These are phyloP conservation scores for Dillenia suffruticosa DNA, from an alignment of 164 flowering plant species.

Conservation along the genomic window DNA sequence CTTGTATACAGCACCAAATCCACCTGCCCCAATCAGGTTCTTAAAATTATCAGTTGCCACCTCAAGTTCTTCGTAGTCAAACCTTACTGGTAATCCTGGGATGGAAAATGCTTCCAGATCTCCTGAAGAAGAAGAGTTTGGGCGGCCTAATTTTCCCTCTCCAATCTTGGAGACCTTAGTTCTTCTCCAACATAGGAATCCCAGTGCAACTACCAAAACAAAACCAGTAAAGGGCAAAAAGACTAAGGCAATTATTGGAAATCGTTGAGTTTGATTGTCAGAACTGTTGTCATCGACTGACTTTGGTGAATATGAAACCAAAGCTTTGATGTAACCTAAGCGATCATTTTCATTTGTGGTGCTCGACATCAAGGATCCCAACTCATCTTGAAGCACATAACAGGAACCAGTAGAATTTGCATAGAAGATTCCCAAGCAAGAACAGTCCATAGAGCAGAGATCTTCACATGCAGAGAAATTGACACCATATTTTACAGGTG, in stretches of 20 bases:
- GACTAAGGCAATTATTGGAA: slow-evolving; percentile 54
- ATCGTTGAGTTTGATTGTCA: slow-evolving; percentile 3
- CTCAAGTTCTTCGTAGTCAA: slow-evolving; percentile 55
- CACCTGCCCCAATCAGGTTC: slow-evolving; percentile 69
- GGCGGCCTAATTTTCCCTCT: slow-evolving; percentile 21
- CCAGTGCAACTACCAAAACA: slow-evolving; percentile 26
- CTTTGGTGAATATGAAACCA: slow-evolving; percentile 7
- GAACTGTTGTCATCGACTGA: background rate
- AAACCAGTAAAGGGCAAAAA: slow-evolving; percentile 56
- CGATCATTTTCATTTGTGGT: slow-evolving; percentile 15
- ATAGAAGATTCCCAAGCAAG: slow-evolving; percentile 73
- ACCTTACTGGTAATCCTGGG: slow-evolving; percentile 79
- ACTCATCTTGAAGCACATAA: slow-evolving; percentile 32
- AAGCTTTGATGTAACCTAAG: slow-evolving; percentile 49
- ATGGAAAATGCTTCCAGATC: slow-evolving; percentile 53
- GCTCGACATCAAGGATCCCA: slow-evolving; percentile 60
- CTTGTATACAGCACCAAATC: slow-evolving; percentile 77
- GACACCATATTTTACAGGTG: slow-evolving; percentile 25
- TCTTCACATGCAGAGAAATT: slow-evolving; percentile 44
- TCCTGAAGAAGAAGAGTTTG: slow-evolving; percentile 32
- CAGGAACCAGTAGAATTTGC: slow-evolving; percentile 61
- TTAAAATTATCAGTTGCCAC: slow-evolving; percentile 63
- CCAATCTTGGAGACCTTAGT: slow-evolving; percentile 5
- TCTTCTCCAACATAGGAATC: slow-evolving; percentile 50
- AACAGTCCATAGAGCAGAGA: slow-evolving; percentile 59